Evolutionary conservation across 2,329 filamentous ascomycete genomes (phyloP), one percentile per base, ranked within the genome.

Genomic region (Arachnomyces sp.): DNA sequence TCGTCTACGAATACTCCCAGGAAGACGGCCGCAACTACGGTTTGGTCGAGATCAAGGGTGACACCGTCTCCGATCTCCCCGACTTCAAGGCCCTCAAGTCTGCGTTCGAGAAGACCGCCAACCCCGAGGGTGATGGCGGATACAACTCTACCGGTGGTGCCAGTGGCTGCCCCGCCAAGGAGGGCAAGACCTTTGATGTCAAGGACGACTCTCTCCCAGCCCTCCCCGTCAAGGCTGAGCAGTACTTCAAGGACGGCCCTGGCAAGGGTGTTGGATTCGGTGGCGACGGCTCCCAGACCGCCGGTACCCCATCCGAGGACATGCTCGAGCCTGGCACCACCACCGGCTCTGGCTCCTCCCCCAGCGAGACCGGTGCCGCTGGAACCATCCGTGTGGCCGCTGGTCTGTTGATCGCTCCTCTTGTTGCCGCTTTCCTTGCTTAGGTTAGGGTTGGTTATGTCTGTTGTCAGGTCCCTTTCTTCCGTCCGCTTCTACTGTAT

Each of bases 1-100:
- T 98, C 30, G 84, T 95, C 63, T 98, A 95, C 69, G 89, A 96
- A 67, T 98, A 94, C 72, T 81, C 84, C 7, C 68, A 83, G 56
- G 84, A 93, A 66, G 87, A 93, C 65, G 72, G 73, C 45, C 86
- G 81, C 67, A 73, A 81, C 34, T 96, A 80, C 64, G 90, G 89
- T 49, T 81, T 94, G 43, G 87, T 89, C 58, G 66, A 76, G 43
- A 70, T 92, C 56, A 57, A 63, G 34, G 74, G 72, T 47, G 54
- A 63, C 58, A 64, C 63, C 18, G 73, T 84, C 43, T 29, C 30
- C 25, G 74, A 82, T 48, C 65, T 72, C 28, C 47, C 63, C 31
- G 84, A 90, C 56, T 94, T 81, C 64, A 60, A 65, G 34, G 66
- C 68, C 36, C 68, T 81, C 42, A 68, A 73, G 64, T 53, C 53